Conservation (phyloP, 2,329 filamentous ascomycete genomes). For the Sarocladiaceae sp. region DNA sequence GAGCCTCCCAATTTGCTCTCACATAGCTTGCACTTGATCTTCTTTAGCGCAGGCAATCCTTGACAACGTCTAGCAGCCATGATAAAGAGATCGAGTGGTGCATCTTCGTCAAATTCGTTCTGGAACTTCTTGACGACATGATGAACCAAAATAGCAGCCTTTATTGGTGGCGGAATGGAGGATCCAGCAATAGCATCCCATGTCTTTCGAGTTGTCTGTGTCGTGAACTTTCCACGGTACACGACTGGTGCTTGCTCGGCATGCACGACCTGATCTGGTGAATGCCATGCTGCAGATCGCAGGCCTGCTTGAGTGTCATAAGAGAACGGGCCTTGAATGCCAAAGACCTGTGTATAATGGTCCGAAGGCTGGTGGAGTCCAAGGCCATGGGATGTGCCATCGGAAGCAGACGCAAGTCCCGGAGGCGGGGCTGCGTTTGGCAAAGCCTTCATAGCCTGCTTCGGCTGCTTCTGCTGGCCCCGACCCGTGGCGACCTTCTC, state of each 20-base stretch:
- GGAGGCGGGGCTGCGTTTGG: background rate
- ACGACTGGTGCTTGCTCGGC: no score
- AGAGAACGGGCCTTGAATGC: no score
- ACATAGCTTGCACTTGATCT: constrained; percentile 53
- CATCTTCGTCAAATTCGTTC: constrained; percentile 51
- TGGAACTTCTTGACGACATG: constrained; percentile 57
- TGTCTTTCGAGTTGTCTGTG: constrained; percentile 51
- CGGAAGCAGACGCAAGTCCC: no score
- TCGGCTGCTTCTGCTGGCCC: background rate
- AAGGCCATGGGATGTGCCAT: no score
- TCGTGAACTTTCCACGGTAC: constrained; percentile 32
- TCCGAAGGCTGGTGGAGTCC: no score
- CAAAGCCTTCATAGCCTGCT: background rate
- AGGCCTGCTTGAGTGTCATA: no score
- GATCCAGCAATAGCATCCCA: constrained; percentile 60
- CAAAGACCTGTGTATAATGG: no score
- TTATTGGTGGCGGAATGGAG: constrained; percentile 57
- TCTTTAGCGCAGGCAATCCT: constrained; percentile 48
- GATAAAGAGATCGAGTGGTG: constrained; percentile 54
- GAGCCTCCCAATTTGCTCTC: constrained; percentile 38
- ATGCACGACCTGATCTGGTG: no score
- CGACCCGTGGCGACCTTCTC: background rate
- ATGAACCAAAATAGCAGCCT: constrained; percentile 60
- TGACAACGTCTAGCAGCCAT: constrained; percentile 53
- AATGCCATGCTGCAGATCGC: no score